These are phyloP conservation scores for Apiosordaria backusii DNA, from an alignment of 495 filamentous ascomycete genomes.

Conservation along the genomic window DNA sequence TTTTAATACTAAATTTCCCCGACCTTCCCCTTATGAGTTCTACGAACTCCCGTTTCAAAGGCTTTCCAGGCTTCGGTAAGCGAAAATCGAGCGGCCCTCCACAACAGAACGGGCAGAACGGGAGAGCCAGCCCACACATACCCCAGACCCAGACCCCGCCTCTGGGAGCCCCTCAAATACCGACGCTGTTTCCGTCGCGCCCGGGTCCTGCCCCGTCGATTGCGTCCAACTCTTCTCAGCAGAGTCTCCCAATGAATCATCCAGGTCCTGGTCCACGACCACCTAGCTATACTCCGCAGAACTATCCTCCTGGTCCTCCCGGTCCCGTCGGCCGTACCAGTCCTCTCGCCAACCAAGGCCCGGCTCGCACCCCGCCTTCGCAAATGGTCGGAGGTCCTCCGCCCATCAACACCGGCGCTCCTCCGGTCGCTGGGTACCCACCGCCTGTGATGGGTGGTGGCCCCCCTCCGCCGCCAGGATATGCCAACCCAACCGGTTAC, in stretches of 20 bases:
- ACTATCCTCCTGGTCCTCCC: conserved; percentile 51
- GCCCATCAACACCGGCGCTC: conserved; percentile 63
- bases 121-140: conserved; percentile 32
- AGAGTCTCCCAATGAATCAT: conserved; percentile 57
- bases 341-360: conserved; percentile 46
- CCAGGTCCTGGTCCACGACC: conserved; percentile 58
- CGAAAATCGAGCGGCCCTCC: conserved; percentile 51
- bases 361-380: conserved; percentile 50
- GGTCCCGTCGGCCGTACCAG: conserved; percentile 50
- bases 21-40: conserved; percentile 52
- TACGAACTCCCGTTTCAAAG: conserved; percentile 59
- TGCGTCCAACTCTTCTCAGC: conserved; percentile 45
- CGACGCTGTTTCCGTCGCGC: conserved; percentile 41
- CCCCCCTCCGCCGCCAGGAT: conserved; percentile 47
- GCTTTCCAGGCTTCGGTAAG: conserved; percentile 54
- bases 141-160: conserved; percentile 40
- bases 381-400: conserved; percentile 68
- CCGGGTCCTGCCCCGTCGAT: conserved; percentile 42
- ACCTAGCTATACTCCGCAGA: conserved; percentile 70
- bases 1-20: conserved; percentile 26
- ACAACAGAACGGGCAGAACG: conserved; percentile 23
- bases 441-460: conserved; percentile 52
- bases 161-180: conserved; percentile 42
- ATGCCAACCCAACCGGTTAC: conserved; percentile 40
- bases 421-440: conserved; percentile 51